Conservation (phyloP, 192 early-diverging fungal species). For the Podila horticola region DNA sequence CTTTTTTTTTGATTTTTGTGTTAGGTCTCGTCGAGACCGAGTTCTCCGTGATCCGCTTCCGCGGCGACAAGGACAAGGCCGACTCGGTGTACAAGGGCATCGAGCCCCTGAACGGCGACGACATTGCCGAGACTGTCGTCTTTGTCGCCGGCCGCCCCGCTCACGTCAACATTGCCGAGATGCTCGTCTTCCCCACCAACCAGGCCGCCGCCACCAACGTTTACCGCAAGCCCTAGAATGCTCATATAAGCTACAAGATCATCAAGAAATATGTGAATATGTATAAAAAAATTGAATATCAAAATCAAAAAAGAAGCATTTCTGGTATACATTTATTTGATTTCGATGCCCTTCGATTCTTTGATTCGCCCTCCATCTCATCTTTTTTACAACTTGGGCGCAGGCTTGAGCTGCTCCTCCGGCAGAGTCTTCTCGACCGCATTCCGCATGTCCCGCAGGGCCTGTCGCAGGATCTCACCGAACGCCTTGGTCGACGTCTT, state of each 20-base stretch:
- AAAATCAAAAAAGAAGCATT: background rate
- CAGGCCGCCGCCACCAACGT: conserved; percentile 47
- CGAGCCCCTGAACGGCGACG: conserved; percentile 37
- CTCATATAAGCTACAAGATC: background rate
- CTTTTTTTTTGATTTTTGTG: background rate
- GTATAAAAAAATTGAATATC: background rate
- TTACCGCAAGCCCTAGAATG: conserved; percentile 36
- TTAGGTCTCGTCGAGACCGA: conserved; percentile 86
- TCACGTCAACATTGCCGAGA: conserved; percentile 80
- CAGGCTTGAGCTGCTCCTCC: conserved; percentile 39
- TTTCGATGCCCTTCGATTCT: background rate
- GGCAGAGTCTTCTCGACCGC: conserved; percentile 39
- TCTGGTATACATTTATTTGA: too few relatives aligned
- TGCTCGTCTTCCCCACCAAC: conserved; percentile 59
- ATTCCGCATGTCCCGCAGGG: conserved; percentile 34
- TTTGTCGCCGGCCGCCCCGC: conserved; percentile 81
- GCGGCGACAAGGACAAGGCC: conserved; percentile 72
- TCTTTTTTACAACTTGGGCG: conserved; percentile 30
- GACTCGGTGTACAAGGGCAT: conserved; percentile 81
- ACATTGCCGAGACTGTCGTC: conserved; percentile 75
- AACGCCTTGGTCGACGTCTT: conserved; percentile 24
- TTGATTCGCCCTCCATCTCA: background rate
- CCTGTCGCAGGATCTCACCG: conserved; percentile 34
- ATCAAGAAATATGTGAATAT: background rate
- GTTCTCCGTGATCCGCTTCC: conserved; percentile 87